phyloP scores from a whole-genome alignment of 805 yeast genomes.

The Suhomyces sp. region DNA sequence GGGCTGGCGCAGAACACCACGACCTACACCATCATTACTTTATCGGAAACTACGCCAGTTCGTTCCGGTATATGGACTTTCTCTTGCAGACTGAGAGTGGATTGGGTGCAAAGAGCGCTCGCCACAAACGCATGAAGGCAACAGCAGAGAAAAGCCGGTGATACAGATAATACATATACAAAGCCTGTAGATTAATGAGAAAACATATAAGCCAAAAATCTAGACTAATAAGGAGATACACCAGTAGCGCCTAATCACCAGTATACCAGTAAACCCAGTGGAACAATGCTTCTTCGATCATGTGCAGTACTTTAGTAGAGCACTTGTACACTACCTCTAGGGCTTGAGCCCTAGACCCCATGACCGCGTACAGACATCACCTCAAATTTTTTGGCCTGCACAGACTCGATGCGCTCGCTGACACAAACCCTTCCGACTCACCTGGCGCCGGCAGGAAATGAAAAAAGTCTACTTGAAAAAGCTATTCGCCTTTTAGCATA shows the following conservation, averaged over 20 bases:
- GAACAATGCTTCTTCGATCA: neutral
- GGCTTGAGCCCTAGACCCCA: conserved; percentile 4
- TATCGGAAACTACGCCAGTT: conserved; percentile 56
- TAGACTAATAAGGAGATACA: neutral
- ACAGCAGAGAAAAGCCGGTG: conserved; percentile 36
- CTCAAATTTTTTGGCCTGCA: conserved; percentile 4
- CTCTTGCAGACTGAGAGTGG: conserved; percentile 55
- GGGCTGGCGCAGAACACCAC: conserved; percentile 68
- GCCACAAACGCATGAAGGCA: conserved; percentile 43
- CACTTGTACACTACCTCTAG: neutral
- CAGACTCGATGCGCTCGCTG: conserved; percentile 4
- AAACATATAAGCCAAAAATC: neutral
- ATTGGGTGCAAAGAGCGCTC: conserved; percentile 46
- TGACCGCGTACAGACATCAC: neutral
- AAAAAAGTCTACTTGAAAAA: conserved; percentile 7
- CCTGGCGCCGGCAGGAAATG: conserved; percentile 5
- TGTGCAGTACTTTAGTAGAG: neutral
- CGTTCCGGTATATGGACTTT: conserved; percentile 59
- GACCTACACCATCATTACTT: conserved; percentile 60
- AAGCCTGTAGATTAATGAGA: too few relatives aligned
- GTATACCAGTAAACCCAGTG: neutral
- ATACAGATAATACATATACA: too few relatives aligned
- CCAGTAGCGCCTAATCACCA: neutral
- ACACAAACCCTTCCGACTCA: conserved; percentile 5
- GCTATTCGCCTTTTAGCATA: conserved; percentile 3